A percentile compares a stretch with the other conserved stretches of the same genome.
Evolutionary conservation across 495 filamentous ascomycete genomes (phyloP).

Genomic region (Penicillium antarcticum): DNA sequence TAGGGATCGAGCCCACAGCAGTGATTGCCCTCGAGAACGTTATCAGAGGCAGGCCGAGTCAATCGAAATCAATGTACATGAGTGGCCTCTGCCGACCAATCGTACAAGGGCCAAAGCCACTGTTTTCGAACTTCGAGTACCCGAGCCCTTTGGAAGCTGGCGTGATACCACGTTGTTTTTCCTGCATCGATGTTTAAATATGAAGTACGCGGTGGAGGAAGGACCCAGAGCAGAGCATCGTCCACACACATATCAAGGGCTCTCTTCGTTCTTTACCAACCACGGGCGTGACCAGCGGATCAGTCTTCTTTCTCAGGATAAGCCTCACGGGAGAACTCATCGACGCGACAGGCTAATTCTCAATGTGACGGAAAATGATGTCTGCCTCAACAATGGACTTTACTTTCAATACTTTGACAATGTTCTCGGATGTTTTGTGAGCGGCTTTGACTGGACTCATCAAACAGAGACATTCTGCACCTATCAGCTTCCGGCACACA

Average conservation of each 20-base stretch:
- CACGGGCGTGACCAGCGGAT: too few relatives aligned
- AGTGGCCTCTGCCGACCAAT: slow-evolving; percentile 59
- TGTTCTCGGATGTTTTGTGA: slow-evolving; percentile 26
- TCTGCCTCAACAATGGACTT: slow-evolving; percentile 47
- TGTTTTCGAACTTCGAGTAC: slow-evolving; percentile 57
- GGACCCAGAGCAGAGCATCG: slow-evolving; percentile 13
- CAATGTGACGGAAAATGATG: slow-evolving; percentile 13
- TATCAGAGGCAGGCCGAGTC: slow-evolving; percentile 19
- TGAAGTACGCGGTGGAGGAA: slow-evolving; percentile 1
- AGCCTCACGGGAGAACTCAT: slow-evolving; percentile 27
- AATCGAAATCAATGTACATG: slow-evolving; percentile 51
- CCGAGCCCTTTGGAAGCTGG: slow-evolving; percentile 47
- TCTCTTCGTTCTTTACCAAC: too few relatives aligned
- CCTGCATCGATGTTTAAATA: too few relatives aligned
- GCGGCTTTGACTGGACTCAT: slow-evolving; percentile 22
- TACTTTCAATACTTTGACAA: slow-evolving; percentile 26
- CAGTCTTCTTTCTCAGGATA: slow-evolving; percentile 24
- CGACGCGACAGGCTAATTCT: slow-evolving; percentile 11
- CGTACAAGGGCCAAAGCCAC: slow-evolving; percentile 36
- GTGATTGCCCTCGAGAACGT: too few relatives aligned
- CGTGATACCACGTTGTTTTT: slow-evolving; percentile 48
- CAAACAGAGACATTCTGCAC: slow-evolving; percentile 25
- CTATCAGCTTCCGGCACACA: slow-evolving; percentile 33
- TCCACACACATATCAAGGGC: slow-evolving; percentile 2
- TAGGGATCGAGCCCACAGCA: too few relatives aligned